These are phyloP conservation scores for Magnusiomyces ingens DNA, from an alignment of 1,139 yeast genomes.

Conservation along the genomic window DNA sequence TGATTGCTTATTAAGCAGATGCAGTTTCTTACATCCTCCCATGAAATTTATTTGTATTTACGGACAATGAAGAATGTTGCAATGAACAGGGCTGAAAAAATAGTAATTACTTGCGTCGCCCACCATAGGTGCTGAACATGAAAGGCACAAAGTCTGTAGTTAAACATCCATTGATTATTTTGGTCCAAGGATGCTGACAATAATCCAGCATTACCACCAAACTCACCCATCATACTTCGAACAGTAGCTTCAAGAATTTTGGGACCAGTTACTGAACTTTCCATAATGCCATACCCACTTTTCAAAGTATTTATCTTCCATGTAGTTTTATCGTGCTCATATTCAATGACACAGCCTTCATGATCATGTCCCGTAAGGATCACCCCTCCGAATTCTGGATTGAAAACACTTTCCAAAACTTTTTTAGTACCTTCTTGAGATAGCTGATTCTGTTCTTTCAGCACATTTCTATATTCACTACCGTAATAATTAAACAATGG, in stretches of 20 bases:
- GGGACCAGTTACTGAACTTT: conserved; percentile 25
- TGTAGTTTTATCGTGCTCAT: neutral
- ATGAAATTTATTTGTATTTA: too few species aligned
- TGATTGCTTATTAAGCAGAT: too few species aligned
- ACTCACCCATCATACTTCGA: conserved; percentile 94
- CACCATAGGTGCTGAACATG: conserved; percentile 94
- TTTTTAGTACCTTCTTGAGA: conserved; percentile 57
- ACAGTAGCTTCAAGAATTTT: conserved; percentile 75
- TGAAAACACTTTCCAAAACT: conserved; percentile 63
- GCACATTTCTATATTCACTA: conserved; percentile 45
- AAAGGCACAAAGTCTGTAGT: conserved; percentile 69
- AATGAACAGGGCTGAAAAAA: conserved; percentile 7
- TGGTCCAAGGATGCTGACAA: conserved; percentile 58
- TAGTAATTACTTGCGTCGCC: conserved; percentile 59
- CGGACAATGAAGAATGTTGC: too few species aligned
- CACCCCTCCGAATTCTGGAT: conserved; percentile 51
- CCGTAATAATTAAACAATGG: conserved; percentile 65
- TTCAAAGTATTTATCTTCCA: too few species aligned
- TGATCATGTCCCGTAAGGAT: conserved; percentile 95
- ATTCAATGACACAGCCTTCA: conserved; percentile 64
- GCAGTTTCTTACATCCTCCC: too few species aligned
- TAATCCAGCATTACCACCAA: conserved; percentile 80
- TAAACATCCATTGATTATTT: conserved; percentile 52
- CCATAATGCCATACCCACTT: too few species aligned
- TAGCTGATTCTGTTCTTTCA: conserved; percentile 85